A percentile compares a stretch with the other conserved stretches of the same genome.
Evolutionary conservation across 1,139 yeast species (phyloP).

Genomic region (Trichomonascaceae sp.): DNA sequence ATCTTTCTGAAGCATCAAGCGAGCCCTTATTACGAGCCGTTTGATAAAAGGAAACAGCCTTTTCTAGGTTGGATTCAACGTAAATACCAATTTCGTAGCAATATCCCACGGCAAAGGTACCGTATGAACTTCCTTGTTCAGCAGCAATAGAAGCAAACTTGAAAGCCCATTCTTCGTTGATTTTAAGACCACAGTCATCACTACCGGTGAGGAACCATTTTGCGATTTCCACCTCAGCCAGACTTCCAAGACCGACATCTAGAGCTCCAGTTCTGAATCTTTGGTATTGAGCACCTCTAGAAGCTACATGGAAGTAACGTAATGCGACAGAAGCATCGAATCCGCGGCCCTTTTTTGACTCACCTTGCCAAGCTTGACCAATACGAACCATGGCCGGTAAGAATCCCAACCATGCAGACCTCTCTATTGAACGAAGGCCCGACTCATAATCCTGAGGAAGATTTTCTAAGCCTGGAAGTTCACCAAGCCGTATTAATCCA

Average conservation of each 20-base stretch:
- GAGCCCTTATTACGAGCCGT: slow-evolving; percentile 29
- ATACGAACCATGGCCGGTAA: slow-evolving; percentile 37
- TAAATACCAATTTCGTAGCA: slow-evolving; percentile 38
- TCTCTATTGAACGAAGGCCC: slow-evolving; percentile 31
- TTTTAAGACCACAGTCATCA: slow-evolving; percentile 23
- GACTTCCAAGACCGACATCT: slow-evolving; percentile 24
- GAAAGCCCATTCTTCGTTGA: slow-evolving; percentile 37
- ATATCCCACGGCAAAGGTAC: slow-evolving; percentile 38
- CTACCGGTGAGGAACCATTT: slow-evolving; percentile 39
- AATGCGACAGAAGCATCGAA: slow-evolving; percentile 35
- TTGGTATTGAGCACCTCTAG: slow-evolving; percentile 32
- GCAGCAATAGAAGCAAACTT: slow-evolving; percentile 35
- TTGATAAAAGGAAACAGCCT: slow-evolving; percentile 31
- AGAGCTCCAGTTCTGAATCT: slow-evolving; percentile 17
- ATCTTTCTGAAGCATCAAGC: slow-evolving; percentile 30
- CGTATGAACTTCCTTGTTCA: slow-evolving; percentile 30
- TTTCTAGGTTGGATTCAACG: slow-evolving; percentile 24
- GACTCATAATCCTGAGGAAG: slow-evolving; percentile 15
- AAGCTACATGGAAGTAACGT: slow-evolving; percentile 35
- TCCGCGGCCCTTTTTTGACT: slow-evolving; percentile 25
- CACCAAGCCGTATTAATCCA: slow-evolving; percentile 34
- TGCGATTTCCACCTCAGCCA: slow-evolving; percentile 35
- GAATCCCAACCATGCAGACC: slow-evolving; percentile 35
- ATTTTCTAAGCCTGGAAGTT: slow-evolving; percentile 21
- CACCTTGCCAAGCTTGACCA: slow-evolving; percentile 38